phyloP scores from a whole-genome alignment of 352 stramenopile genomes.

The Phytophthora pseudosyringae region DNA sequence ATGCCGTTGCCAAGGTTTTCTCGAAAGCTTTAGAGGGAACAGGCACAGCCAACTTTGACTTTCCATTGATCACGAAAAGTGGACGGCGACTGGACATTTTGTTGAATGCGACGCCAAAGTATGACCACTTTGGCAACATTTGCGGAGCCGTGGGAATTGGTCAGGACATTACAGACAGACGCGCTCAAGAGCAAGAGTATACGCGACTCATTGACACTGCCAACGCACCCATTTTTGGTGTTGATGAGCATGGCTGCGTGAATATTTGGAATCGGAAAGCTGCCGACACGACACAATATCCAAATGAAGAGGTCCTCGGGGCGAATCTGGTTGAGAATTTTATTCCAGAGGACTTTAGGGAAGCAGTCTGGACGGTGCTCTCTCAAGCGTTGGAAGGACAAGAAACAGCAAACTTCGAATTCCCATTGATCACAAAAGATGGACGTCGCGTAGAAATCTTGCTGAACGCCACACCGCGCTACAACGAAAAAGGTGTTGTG shows the following conservation, averaged over 20 bases:
- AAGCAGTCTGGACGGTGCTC: constrained; percentile 58
- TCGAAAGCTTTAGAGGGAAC: constrained; percentile 55
- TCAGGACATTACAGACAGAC: constrained; percentile 72
- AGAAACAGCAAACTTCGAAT: constrained; percentile 69
- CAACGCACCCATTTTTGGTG: constrained; percentile 86
- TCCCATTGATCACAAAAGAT: constrained; percentile 62
- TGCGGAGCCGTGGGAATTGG: constrained; percentile 69
- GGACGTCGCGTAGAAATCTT: constrained; percentile 54
- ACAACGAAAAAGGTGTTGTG: constrained; percentile 61
- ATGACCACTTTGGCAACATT: constrained; percentile 65
- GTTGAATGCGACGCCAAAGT: constrained; percentile 64
- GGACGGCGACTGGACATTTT: constrained; percentile 59
- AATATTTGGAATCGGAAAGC: constrained; percentile 89
- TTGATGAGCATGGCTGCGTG: constrained; percentile 68
- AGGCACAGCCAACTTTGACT: constrained; percentile 80
- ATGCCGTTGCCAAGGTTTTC: constrained; percentile 65
- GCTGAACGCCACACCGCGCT: constrained; percentile 59
- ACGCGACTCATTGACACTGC: constrained; percentile 86
- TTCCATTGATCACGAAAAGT: constrained; percentile 71
- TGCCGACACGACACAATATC: constrained; percentile 80
- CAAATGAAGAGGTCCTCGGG: constrained; percentile 67
- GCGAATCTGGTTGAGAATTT: constrained; percentile 80
- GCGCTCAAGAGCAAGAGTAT: constrained; percentile 80
- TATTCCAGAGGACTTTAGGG: constrained; percentile 65
- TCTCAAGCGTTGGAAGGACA: constrained; percentile 62